Base-by-base conservation (phyloP, 2,329 filamentous ascomycete genomes). In the Trichophyton benhamiae region DNA sequence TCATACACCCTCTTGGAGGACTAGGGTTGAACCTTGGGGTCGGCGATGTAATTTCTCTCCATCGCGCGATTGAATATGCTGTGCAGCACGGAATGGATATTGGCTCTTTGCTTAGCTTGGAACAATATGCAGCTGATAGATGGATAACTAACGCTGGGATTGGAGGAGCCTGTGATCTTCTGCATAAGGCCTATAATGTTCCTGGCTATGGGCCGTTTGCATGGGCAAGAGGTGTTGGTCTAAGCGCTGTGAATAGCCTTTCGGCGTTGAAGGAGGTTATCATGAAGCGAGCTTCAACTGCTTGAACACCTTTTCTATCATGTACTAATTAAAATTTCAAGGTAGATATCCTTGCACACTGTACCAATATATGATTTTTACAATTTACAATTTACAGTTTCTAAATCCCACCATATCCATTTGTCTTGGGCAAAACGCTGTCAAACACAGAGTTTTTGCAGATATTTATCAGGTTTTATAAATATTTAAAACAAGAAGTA, bases 11-110 rank as follows among this genome's bases (percentile, higher is more conserved):
- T 0, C 85, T 99, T 3, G 94, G 90, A 1, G 94, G 94, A 0
- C 94, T 97, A 74, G 94, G 94, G 0, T 80, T 99, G 13, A 99
- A 99, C 71, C 88, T 95, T 68, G 94, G 94, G 1, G 87, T 97
- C 65, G 91, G 85, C 17, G 94, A 99, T 71, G 88, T 94, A 0
- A 86, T 89, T 68, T 87, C 87, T 60, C 82, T 99, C 0, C 84
- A 86, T 5, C 81, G 80, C 64, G 85, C 85, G 0, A 87, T 99
- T 58, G 84, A 85, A 63, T 86, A 86, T 66, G 88, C 90, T 2
- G 86, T 95, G 17, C 77, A 80, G 49, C 88, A 94, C 65, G 94
- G 94, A 0, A 88, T 91, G 79, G 94, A 99, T 70, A 83, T 97
- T 36, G 94, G 94, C 25, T 83, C 85, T 17, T 77, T 83, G 41